Evolutionary conservation across 139 green algal species (phyloP).

Genomic region (Mychonastes homosphaera): DNA sequence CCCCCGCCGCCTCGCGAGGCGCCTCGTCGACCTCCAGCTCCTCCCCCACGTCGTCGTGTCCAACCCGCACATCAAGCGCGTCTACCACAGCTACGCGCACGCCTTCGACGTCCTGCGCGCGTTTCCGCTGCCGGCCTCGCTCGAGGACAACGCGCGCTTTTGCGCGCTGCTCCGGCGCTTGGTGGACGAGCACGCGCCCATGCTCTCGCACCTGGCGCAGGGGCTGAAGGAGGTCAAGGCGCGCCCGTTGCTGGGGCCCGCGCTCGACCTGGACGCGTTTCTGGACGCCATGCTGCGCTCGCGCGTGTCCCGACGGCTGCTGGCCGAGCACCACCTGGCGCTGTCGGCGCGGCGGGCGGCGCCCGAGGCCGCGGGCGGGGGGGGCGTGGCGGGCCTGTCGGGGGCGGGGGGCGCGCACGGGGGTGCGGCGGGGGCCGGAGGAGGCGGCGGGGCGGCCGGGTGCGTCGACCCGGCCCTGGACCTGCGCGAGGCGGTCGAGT

Average conservation of each 20-base stretch:
- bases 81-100: slow-evolving; percentile 71
- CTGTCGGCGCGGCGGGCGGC: background rate
- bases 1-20: slow-evolving; percentile 64
- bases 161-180: slow-evolving; percentile 59
- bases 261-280: slow-evolving; percentile 70
- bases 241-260: slow-evolving; percentile 55
- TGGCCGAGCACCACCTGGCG: slow-evolving; percentile 86
- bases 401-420: background rate
- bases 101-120: slow-evolving; percentile 54
- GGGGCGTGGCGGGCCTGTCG: no score
- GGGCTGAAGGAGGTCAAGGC: slow-evolving; percentile 64
- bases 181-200: slow-evolving; percentile 72
- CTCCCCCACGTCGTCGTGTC: slow-evolving; percentile 80
- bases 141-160: slow-evolving; percentile 64
- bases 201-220: slow-evolving; percentile 70
- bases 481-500: slow-evolving; percentile 52
- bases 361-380: no score
- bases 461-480: slow-evolving; percentile 59
- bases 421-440: background rate
- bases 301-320: slow-evolving; percentile 68
- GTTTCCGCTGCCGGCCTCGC: slow-evolving; percentile 27
- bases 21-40: slow-evolving; percentile 81
- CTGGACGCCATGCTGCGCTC: slow-evolving; percentile 58
- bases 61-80: slow-evolving; percentile 80
- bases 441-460: slow-evolving; percentile 51